A percentile compares a stretch with the other conserved stretches of the same genome.
Evolutionary conservation across 106 monocot genomes (phyloP).

Genomic region (Acorus calamus): DNA sequence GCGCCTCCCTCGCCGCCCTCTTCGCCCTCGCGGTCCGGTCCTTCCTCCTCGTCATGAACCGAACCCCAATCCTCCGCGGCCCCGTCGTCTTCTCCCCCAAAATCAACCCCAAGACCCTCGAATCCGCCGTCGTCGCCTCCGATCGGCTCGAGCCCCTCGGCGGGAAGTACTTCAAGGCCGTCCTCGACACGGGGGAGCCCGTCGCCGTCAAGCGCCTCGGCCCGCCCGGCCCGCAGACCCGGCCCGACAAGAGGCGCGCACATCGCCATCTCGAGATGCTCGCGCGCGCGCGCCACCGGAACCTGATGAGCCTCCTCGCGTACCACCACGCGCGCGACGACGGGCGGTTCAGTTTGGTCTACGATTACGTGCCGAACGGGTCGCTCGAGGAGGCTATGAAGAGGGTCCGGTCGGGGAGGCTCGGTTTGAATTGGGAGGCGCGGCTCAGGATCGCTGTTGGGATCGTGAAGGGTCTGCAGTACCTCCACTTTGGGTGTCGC

Average conservation of each 20-base stretch:
- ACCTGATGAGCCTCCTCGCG: slow-evolving; percentile 66
- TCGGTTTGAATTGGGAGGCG: slow-evolving; percentile 55
- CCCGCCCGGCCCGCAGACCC: slow-evolving; percentile 11
- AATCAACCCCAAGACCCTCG: slow-evolving; percentile 60
- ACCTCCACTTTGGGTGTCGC: slow-evolving; percentile 75
- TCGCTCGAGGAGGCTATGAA: slow-evolving; percentile 79
- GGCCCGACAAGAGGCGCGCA: slow-evolving; percentile 28
- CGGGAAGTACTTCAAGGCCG: slow-evolving; percentile 38
- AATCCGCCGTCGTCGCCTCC: slow-evolving; percentile 22
- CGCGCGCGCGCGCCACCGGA: slow-evolving; percentile 44
- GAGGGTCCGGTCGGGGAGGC: slow-evolving; percentile 33
- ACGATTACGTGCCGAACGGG: slow-evolving; percentile 47
- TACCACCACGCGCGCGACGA: slow-evolving; percentile 33
- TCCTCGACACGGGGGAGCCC: slow-evolving; percentile 31
- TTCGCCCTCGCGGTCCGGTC: slow-evolving; percentile 51
- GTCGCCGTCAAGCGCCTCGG: slow-evolving; percentile 68
- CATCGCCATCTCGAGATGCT: slow-evolving; percentile 71
- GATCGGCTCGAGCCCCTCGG: slow-evolving; percentile 20
- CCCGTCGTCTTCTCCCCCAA: slow-evolving; percentile 72
- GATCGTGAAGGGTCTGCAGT: slow-evolving; percentile 64
- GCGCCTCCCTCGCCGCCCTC: slow-evolving; percentile 40
- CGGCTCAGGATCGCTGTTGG: slow-evolving; percentile 75
- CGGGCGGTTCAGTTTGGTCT: slow-evolving; percentile 43
- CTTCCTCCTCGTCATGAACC: slow-evolving; percentile 46
- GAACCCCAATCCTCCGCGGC: slow-evolving; percentile 62